A percentile compares a stretch with the other conserved stretches of the same genome.
phyloP scores from a whole-genome alignment of 345 rosid genomes.

The Rhizophora apiculata region DNA sequence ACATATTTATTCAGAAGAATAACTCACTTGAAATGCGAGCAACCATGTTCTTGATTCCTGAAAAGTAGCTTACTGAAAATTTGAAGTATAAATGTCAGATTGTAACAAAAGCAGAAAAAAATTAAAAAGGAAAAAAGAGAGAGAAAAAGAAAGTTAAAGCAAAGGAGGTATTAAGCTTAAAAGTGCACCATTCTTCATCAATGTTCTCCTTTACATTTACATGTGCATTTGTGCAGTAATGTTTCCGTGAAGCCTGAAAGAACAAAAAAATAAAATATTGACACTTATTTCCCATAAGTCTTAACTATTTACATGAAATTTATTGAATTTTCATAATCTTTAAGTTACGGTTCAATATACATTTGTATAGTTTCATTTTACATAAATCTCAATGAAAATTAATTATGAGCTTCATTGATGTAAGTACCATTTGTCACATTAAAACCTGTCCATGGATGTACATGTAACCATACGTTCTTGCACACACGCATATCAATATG shows the following conservation, averaged over 20 bases:
- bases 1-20: constrained; percentile 10
- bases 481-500: too few species aligned
- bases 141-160: not conserved
- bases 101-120: not conserved
- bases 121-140: not conserved
- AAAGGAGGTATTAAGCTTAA: constrained; percentile 3
- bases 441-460: too few species aligned
- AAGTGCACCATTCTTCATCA: constrained; percentile 83
- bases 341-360: too few species aligned
- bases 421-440: too few species aligned
- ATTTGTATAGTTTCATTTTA: too few species aligned
- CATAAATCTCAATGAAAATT: too few species aligned
- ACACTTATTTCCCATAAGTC: too few species aligned
- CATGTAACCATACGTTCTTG: too few species aligned
- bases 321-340: too few species aligned
- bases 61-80: constrained; percentile 75
- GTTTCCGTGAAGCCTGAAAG: constrained; percentile 80
- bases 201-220: constrained; percentile 67
- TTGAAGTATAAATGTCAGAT: constrained; percentile 27
- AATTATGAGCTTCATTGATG: too few species aligned
- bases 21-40: constrained; percentile 84
- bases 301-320: too few species aligned
- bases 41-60: constrained; percentile 48
- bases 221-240: constrained; percentile 77
- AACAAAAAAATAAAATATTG: not conserved